These are phyloP conservation scores for Clavulina sp. DNA, from an alignment of 768 basidiomycete species.

Conservation along the genomic window DNA sequence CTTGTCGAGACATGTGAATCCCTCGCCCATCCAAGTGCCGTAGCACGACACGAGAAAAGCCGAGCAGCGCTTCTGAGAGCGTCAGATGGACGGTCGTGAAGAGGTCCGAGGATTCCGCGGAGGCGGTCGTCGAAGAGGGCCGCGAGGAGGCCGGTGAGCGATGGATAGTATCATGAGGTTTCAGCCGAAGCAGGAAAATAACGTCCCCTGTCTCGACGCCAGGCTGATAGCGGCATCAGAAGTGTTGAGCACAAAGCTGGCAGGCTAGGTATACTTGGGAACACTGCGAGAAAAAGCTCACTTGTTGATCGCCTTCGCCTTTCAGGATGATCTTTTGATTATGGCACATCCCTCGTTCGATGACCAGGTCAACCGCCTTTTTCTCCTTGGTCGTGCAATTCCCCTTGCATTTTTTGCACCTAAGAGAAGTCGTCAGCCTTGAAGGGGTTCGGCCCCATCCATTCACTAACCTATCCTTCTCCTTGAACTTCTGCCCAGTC, in stretches of 20 bases:
- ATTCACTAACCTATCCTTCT: conserved; percentile 74
- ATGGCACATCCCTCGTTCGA: conserved; percentile 77
- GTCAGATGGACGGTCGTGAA: conserved; percentile 69
- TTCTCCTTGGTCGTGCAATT: conserved; percentile 71
- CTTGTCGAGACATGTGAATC: conserved; percentile 39
- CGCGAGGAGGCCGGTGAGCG: conserved; percentile 42
- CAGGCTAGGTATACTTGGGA: not conserved
- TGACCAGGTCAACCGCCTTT: conserved; percentile 68
- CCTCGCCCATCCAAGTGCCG: conserved; percentile 89
- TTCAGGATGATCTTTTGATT: conserved; percentile 69
- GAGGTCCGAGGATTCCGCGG: conserved; percentile 47
- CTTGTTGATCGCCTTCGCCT: conserved; percentile 88
- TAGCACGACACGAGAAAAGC: conserved; percentile 82
- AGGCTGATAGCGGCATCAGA: conserved; percentile 32
- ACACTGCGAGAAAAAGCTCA: conserved; percentile 19
- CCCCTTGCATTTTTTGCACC: conserved; percentile 94
- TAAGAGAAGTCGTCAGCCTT: conserved; percentile 19
- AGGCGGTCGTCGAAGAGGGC: too few species aligned
- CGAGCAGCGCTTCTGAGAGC: conserved; percentile 82
- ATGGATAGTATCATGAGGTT: conserved; percentile 63
- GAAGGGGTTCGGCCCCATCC: too few species aligned
- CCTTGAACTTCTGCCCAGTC: conserved; percentile 40
- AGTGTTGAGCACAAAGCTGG: not conserved
- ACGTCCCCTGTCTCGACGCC: conserved; percentile 80
- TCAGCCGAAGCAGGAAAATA: conserved; percentile 55